A percentile compares a stretch with the other conserved stretches of the same genome.
phyloP scores from a whole-genome alignment of 2,329 filamentous ascomycete species.

The Alternaria alternata region DNA sequence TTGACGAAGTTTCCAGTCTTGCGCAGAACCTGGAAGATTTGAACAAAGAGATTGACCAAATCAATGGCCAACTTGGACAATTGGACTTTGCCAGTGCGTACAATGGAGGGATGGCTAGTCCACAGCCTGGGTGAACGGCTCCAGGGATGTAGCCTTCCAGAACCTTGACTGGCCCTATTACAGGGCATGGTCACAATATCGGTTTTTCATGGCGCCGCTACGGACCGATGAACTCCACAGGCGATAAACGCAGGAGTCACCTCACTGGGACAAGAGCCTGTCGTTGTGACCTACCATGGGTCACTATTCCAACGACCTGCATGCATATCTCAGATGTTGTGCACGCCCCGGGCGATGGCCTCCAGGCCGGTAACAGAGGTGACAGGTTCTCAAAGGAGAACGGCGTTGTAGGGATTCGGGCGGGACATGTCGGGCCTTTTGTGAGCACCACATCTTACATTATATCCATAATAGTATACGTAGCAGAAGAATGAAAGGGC shows the following conservation, averaged over 20 bases:
- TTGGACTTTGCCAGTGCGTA: slow-evolving; percentile 70
- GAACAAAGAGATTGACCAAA: slow-evolving; percentile 75
- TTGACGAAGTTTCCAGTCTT: slow-evolving; percentile 85
- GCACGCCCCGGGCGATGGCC: neutral
- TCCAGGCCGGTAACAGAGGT: neutral
- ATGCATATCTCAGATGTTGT: neutral
- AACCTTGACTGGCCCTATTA: neutral
- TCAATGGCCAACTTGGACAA: slow-evolving; percentile 70
- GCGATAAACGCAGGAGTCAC: neutral
- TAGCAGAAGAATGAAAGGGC: neutral
- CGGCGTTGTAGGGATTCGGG: neutral
- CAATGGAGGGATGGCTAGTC: slow-evolving; percentile 37
- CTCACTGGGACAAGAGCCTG: neutral
- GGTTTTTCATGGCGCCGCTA: neutral
- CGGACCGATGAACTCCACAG: neutral
- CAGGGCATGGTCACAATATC: neutral
- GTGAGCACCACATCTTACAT: slow-evolving; percentile 2
- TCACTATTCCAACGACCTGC: neutral
- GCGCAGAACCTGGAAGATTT: slow-evolving; percentile 84
- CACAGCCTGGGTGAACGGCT: slow-evolving; percentile 32
- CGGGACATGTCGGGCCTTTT: neutral
- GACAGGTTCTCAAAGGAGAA: neutral
- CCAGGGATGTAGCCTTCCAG: neutral
- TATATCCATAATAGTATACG: neutral
- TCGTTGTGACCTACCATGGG: neutral